A percentile compares a stretch with the other conserved stretches of the same genome.
These are phyloP conservation scores for Entamoeba nuttalli DNA, from an alignment of 208 protist species.

Conservation along the genomic window DNA sequence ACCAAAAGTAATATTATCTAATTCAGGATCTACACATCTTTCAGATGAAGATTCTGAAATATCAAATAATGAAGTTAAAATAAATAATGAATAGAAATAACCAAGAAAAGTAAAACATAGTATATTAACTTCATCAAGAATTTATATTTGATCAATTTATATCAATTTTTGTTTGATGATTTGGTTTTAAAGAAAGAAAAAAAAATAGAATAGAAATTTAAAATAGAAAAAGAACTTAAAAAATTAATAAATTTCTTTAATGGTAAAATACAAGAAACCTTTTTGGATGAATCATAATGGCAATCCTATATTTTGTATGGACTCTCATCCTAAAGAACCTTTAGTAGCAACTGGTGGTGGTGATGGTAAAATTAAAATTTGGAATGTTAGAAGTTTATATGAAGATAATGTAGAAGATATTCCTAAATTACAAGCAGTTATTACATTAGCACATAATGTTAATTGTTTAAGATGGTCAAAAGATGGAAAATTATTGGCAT, in stretches of 20 bases:
- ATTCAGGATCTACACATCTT: no score
- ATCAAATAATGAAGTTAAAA: no score
- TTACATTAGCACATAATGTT: not conserved
- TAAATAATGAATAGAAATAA: no score
- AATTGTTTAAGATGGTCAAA: not conserved
- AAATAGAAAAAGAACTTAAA: no score
- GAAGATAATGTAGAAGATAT: not conserved
- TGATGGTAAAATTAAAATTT: not conserved
- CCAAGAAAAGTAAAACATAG: no score
- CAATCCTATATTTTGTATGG: not conserved
- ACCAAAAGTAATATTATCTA: no score
- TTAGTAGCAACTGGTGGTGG: not conserved
- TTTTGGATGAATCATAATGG: not conserved
- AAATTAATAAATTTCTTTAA: not conserved
- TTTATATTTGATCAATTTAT: no score
- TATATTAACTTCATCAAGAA: no score
- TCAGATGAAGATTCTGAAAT: no score
- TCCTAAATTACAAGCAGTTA: not conserved
- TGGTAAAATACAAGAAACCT: not conserved
- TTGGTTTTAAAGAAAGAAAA: no score
- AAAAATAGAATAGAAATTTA: no score
- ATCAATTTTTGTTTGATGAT: no score
- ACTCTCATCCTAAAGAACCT: not conserved
- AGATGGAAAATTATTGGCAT: not conserved
- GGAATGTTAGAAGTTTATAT: not conserved